Evolutionary conservation across 805 yeast species (phyloP).

Genomic region (Wickerhamiella kazuoi): DNA sequence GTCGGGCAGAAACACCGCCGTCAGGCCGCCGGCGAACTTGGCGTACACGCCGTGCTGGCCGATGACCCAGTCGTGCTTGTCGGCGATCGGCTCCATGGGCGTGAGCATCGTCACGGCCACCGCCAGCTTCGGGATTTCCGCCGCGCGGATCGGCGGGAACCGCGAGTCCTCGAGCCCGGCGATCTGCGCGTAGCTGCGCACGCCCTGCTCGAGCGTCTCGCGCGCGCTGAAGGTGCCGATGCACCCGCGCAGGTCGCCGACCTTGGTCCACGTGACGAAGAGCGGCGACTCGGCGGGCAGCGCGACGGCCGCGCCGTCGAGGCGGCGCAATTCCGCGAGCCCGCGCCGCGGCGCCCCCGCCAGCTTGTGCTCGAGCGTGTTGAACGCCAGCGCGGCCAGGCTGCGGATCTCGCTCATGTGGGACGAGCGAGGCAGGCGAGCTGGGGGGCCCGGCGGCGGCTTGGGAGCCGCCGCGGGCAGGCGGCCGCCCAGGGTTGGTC

Average conservation of each 20-base stretch:
- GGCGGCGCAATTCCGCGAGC: not conserved
- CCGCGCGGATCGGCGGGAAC: conserved; percentile 41
- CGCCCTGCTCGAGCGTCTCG: conserved; percentile 37
- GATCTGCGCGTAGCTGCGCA: conserved; percentile 40
- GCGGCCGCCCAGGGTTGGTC: too few species aligned
- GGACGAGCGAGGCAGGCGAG: too few species aligned
- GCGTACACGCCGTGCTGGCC: conserved; percentile 73
- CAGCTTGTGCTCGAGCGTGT: conserved; percentile 6
- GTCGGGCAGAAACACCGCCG: conserved; percentile 79
- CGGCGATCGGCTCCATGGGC: conserved; percentile 35
- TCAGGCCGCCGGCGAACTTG: conserved; percentile 28
- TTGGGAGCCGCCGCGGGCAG: too few species aligned
- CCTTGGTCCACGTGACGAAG: conserved; percentile 69
- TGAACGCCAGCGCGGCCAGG: conserved; percentile 8
- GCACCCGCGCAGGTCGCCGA: conserved; percentile 54
- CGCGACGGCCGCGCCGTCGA: conserved; percentile 3
- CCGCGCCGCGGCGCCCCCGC: not conserved
- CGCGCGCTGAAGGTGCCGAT: conserved; percentile 65
- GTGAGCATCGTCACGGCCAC: conserved; percentile 49
- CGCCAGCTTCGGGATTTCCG: conserved; percentile 37
- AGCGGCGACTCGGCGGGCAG: conserved; percentile 32
- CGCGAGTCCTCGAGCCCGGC: conserved; percentile 69
- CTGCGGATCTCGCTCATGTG: not conserved
- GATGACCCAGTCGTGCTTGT: conserved; percentile 55
- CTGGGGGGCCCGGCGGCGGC: too few species aligned